Conservation (phyloP, 164 flowering plant genomes). For the Annona squamosa region DNA sequence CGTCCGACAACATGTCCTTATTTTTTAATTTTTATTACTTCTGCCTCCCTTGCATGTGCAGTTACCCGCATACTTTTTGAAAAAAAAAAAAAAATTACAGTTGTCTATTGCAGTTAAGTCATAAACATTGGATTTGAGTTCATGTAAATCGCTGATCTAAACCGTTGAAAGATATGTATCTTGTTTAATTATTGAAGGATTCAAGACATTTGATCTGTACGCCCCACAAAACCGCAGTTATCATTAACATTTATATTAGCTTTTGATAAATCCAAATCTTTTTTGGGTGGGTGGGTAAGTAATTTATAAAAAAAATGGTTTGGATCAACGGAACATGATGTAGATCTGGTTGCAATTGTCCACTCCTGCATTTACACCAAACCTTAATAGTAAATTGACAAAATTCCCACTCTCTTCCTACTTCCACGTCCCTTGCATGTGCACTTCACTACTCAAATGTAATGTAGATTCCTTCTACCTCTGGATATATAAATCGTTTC, state of each 20-base stretch:
- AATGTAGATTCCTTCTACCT: neutral
- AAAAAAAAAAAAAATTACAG: neutral
- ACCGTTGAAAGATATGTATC: neutral
- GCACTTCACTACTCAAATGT: constrained; percentile 25
- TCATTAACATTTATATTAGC: too few relatives aligned
- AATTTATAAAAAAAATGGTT: neutral
- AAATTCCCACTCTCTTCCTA: neutral
- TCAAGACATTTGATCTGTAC: neutral
- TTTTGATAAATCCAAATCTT: neutral
- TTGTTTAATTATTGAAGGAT: neutral
- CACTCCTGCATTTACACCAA: neutral
- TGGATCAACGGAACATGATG: neutral
- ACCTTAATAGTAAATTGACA: neutral
- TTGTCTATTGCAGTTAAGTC: neutral
- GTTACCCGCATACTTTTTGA: constrained; percentile 16
- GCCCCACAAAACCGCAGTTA: neutral
- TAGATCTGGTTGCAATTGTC: neutral
- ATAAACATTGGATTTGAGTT: neutral
- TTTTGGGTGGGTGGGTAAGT: neutral
- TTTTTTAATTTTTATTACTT: constrained; percentile 5
- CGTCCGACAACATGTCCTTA: constrained; percentile 34
- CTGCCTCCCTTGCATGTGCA: constrained; percentile 34
- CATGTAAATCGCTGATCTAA: neutral
- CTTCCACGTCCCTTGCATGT: constrained; percentile 2
- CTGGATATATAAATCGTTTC: neutral